These are phyloP conservation scores for Wickerhamomyces bisporus DNA, from an alignment of 805 yeast genomes.

Conservation along the genomic window DNA sequence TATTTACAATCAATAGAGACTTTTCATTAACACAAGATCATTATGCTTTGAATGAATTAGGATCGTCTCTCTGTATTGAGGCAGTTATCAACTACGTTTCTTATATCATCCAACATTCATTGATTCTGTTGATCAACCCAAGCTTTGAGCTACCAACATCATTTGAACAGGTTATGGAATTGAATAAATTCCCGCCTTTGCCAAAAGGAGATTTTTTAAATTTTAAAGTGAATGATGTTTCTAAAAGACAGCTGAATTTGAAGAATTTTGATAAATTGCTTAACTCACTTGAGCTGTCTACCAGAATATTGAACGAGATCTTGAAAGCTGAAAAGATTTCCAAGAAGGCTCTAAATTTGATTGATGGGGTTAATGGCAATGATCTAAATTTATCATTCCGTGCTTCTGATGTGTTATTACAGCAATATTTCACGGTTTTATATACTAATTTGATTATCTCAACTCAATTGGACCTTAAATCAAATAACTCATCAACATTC, in stretches of 20 bases:
- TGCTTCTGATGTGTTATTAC: conserved; percentile 7
- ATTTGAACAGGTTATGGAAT: conserved; percentile 9
- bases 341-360: conserved; percentile 3
- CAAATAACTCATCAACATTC: conserved; percentile 9
- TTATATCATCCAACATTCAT: conserved; percentile 11
- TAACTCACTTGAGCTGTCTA: conserved; percentile 8
- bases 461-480: conserved; percentile 15
- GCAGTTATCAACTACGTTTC: conserved; percentile 12
- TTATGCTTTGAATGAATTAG: conserved; percentile 13
- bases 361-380: conserved; percentile 4
- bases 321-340: conserved; percentile 3
- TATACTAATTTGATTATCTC: conserved; percentile 9
- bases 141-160: conserved; percentile 4
- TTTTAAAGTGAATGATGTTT: conserved; percentile 6
- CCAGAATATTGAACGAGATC: conserved; percentile 7
- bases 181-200: conserved; percentile 20
- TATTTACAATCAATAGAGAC: conserved; percentile 6
- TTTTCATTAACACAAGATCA: conserved; percentile 14
- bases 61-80: conserved; percentile 16
- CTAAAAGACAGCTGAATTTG: conserved; percentile 9
- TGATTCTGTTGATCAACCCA: conserved; percentile 15
- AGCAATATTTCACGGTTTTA: conserved; percentile 13
- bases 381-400: conserved; percentile 10
- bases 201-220: conserved; percentile 21
- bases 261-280: conserved; percentile 14